Evolutionary conservation across 805 yeast genomes (phyloP).

Genomic region (Kregervanrija delftensis): DNA sequence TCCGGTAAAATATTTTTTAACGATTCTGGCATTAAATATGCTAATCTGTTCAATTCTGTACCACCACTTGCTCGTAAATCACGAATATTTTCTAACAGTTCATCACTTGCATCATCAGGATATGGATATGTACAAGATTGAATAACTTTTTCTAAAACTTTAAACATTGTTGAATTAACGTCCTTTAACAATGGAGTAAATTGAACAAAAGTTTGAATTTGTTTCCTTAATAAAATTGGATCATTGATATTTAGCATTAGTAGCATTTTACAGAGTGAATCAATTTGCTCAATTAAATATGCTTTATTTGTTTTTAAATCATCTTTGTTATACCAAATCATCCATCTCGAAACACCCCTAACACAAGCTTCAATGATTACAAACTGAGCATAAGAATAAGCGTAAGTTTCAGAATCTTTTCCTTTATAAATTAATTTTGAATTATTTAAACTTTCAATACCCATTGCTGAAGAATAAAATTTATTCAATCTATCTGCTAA

Average conservation of each 20-base stretch:
- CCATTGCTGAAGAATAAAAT: slow-evolving; percentile 67
- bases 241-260: slow-evolving; percentile 70
- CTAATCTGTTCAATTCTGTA: slow-evolving; percentile 88
- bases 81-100: slow-evolving; percentile 70
- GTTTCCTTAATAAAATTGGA: slow-evolving; percentile 75
- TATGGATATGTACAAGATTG: slow-evolving; percentile 80
- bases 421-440: slow-evolving; percentile 48
- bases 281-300: slow-evolving; percentile 48
- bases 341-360: slow-evolving; percentile 93
- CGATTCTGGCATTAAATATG: slow-evolving; percentile 90
- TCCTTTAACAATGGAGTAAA: slow-evolving; percentile 87
- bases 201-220: slow-evolving; percentile 87
- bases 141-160: slow-evolving; percentile 75
- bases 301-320: slow-evolving; percentile 47
- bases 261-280: slow-evolving; percentile 65
- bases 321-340: slow-evolving; percentile 73
- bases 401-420: slow-evolving; percentile 58
- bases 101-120: slow-evolving; percentile 52
- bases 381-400: slow-evolving; percentile 74
- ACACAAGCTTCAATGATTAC: slow-evolving; percentile 84
- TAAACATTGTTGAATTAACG: slow-evolving; percentile 65
- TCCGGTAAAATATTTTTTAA: slow-evolving; percentile 75
- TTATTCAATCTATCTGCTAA: slow-evolving; percentile 62
- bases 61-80: slow-evolving; percentile 91
- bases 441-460: slow-evolving; percentile 53